Evolutionary conservation across 2,329 filamentous ascomycete genomes (phyloP).

Genomic region (Aspergillus pseudotamarii): DNA sequence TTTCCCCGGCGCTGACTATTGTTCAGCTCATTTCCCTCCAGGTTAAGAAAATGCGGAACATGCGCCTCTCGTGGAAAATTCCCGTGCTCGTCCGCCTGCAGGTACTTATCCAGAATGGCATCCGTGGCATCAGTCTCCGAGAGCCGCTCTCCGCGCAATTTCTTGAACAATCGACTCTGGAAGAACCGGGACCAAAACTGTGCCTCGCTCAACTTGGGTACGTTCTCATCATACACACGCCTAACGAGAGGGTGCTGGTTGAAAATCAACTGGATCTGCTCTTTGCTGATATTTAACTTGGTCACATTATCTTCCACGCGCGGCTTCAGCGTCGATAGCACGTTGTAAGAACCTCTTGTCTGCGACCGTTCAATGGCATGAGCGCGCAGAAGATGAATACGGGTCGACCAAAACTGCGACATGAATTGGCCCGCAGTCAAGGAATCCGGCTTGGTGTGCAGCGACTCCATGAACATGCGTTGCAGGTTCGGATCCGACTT

Average conservation of each 20-base stretch:
- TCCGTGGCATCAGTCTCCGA: slow-evolving; percentile 76
- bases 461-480: slow-evolving; percentile 83
- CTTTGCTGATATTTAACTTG: slow-evolving; percentile 82
- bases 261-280: slow-evolving; percentile 92
- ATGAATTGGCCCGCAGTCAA: slow-evolving; percentile 82
- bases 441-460: slow-evolving; percentile 79
- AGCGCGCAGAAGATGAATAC: slow-evolving; percentile 81
- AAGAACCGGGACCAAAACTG: slow-evolving; percentile 97
- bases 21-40: slow-evolving; percentile 94
- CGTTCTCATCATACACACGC: slow-evolving; percentile 88
- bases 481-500: slow-evolving; percentile 75
- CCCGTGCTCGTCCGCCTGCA: slow-evolving; percentile 68
- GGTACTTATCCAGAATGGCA: slow-evolving; percentile 80
- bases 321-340: slow-evolving; percentile 85
- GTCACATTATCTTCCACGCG: slow-evolving; percentile 72
- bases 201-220: slow-evolving; percentile 75
- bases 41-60: slow-evolving; percentile 85
- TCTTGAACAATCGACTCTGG: slow-evolving; percentile 85
- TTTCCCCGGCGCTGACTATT: slow-evolving; percentile 87
- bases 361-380: slow-evolving; percentile 89
- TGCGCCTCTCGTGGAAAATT: slow-evolving; percentile 56
- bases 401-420: slow-evolving; percentile 90
- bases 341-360: slow-evolving; percentile 87
- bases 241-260: slow-evolving; percentile 89
- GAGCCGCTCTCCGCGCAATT: slow-evolving; percentile 85